Conservation (phyloP, 495 filamentous ascomycete species). For the Podospora conica region DNA sequence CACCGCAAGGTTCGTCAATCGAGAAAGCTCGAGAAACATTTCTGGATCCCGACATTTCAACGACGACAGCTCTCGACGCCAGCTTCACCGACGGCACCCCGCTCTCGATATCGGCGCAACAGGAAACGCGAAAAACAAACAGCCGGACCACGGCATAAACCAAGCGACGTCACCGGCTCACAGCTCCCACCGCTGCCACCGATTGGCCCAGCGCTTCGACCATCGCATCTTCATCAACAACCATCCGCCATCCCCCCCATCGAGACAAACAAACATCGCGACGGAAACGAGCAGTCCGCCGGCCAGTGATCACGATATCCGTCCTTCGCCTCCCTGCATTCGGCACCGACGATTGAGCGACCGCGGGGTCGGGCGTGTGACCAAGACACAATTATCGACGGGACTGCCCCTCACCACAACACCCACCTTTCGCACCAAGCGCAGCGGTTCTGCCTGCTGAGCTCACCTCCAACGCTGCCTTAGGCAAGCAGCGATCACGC, state of each 20-base stretch:
- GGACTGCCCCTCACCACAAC: neutral
- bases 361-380: neutral
- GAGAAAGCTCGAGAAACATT: neutral
- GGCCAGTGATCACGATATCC: neutral
- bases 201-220: neutral
- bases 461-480: slow-evolving; percentile 1
- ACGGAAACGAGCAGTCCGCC: neutral
- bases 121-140: neutral
- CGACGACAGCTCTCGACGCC: neutral
- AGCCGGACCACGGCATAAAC: neutral
- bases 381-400: neutral
- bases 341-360: neutral
- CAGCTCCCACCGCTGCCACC: neutral
- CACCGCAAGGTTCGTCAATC: neutral
- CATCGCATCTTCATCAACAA: neutral
- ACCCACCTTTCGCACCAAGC: neutral
- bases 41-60: neutral
- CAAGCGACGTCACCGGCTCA: neutral
- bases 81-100: neutral
- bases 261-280: neutral
- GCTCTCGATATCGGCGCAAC: neutral
- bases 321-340: no score
- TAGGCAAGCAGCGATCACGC: slow-evolving; percentile 7
- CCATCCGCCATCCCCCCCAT: neutral
- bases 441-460: neutral